Evolutionary conservation across 441 rosid species (phyloP), one percentile per base, ranked within the genome.

Genomic region (Gossypium aridum): DNA sequence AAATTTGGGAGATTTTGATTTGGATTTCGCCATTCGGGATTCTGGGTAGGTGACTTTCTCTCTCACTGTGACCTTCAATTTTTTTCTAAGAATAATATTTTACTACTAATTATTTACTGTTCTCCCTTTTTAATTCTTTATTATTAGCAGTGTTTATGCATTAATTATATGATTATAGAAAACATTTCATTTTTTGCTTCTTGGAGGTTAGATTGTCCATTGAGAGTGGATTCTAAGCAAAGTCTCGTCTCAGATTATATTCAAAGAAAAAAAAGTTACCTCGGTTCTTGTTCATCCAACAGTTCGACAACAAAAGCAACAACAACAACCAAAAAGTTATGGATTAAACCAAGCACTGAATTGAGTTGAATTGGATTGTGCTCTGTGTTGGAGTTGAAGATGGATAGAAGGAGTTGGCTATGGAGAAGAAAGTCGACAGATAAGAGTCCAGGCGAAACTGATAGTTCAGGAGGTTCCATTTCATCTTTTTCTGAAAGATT

Each of bases 361-460:
- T 3, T 56, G 20, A 53, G 6, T 16, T 3, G 57, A 54, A 54
- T 57, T 22, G 82, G 76, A n/a, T 67, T 67, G 75, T 73, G 73
- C 74, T 77, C 59, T 67, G 75, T 73, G 73, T 75, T 77, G 80
- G 84, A 61, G 77, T 26, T 81, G 74, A 64, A 81, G 70, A 92
- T 92, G 95, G 97, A 92, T 77, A 79, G 97, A 70, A 82, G 95
- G 69, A 89, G 93, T 73, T 92, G 98, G 97, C 71, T 94, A 39
- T 94, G 98, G 98, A 84, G 92, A 65, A 83, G 91, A 69, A 91
- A 90, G 77, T 88, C 92, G 3, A 80, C 90, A 1, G 90, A 87
- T 80, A 83, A 81, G 75, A 88, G 88, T 75, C 90, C 96, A 0
- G 92, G 88, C 1, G 94, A 94, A 79, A 90, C 94, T 0, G 97